Evolutionary conservation across 139 green algal genomes (phyloP).

Genomic region (Diplosphaera chodatii): DNA sequence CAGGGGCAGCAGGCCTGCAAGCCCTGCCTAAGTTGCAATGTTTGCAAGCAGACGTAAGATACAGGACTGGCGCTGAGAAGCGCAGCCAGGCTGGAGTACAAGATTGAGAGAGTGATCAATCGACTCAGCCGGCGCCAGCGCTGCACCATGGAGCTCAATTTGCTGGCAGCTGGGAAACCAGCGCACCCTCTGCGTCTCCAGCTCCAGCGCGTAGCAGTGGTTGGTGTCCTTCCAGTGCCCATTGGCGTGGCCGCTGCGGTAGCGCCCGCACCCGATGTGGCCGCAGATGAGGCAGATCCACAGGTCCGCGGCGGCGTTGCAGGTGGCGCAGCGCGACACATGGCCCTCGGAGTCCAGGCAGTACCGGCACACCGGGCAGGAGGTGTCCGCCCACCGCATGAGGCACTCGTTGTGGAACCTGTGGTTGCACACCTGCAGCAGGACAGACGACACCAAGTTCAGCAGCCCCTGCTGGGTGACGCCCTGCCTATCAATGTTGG

Average conservation of each 20-base stretch:
- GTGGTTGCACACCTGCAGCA: slow-evolving; percentile 83
- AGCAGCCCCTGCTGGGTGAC: no score
- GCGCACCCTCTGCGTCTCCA: slow-evolving; percentile 69
- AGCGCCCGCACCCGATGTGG: slow-evolving; percentile 89
- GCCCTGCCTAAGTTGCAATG: no score
- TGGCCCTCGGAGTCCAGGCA: slow-evolving; percentile 33
- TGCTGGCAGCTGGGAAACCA: no score
- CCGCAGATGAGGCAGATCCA: slow-evolving; percentile 99
- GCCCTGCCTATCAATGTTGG: no score
- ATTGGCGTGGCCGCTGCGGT: slow-evolving; percentile 71
- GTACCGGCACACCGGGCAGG: slow-evolving; percentile 87
- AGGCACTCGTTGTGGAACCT: slow-evolving; percentile 93
- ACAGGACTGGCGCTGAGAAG: no score
- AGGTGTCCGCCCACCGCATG: slow-evolving; percentile 81
- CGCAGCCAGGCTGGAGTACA: no score
- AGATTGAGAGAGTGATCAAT: no score
- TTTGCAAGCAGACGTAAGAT: no score
- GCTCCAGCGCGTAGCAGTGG: slow-evolving; percentile 92
- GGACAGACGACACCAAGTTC: no score
- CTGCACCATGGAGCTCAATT: no score
- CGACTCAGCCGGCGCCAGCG: no score
- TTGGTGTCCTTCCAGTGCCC: slow-evolving; percentile 75
- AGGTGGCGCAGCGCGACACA: slow-evolving; percentile 61
- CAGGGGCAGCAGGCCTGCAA: no score
- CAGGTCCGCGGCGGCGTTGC: slow-evolving; percentile 67